These are phyloP conservation scores for Patellifolia procumbens DNA, from an alignment of 179 eudicot species.

Conservation along the genomic window DNA sequence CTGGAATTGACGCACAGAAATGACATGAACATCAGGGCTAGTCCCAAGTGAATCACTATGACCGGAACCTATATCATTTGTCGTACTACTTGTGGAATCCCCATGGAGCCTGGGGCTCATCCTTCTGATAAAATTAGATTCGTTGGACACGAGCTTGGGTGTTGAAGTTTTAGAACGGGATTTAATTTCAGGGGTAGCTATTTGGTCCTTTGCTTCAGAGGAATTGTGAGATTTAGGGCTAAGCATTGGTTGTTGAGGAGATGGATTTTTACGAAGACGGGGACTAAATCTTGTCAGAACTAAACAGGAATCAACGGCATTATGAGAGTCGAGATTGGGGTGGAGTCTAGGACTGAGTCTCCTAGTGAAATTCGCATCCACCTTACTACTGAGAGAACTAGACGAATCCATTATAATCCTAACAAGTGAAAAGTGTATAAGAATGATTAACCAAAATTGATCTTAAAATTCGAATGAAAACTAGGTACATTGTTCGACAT, in stretches of 20 bases:
- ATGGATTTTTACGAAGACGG: not conserved
- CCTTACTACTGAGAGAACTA: not conserved
- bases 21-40: not conserved
- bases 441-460: not conserved
- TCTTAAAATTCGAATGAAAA: not conserved
- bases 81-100: not conserved
- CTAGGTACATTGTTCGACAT: not conserved
- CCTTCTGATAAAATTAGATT: slow-evolving; percentile 2
- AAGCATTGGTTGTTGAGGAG: not conserved
- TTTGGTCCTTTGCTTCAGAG: not conserved
- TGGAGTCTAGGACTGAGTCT: slow-evolving; percentile 21
- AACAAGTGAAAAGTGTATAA: not conserved
- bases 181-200: not conserved
- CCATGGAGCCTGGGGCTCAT: slow-evolving; percentile 19
- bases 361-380: slow-evolving; percentile 5
- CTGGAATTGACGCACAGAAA: not conserved
- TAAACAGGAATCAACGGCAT: not conserved
- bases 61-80: not conserved
- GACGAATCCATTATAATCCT: not conserved
- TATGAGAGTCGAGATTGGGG: not conserved
- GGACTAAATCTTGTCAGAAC: slow-evolving; percentile 13
- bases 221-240: not conserved
- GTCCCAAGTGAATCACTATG: not conserved
- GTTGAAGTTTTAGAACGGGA: not conserved
- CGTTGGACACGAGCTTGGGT: not conserved